These are phyloP conservation scores for Arabidopsis hybrid DNA, from an alignment of 441 rosid genomes.

Conservation along the genomic window DNA sequence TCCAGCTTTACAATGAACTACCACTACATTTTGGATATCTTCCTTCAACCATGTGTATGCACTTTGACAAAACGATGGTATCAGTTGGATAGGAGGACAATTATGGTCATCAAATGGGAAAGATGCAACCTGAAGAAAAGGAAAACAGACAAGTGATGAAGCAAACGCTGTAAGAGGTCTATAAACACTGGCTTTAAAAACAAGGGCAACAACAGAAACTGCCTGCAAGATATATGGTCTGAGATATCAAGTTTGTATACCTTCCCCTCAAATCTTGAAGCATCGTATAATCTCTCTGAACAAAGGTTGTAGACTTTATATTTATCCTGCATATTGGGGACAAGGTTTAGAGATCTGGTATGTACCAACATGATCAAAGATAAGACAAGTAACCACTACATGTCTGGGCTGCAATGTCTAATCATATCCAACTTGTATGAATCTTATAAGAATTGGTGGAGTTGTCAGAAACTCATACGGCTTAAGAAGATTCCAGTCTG, in stretches of 20 bases:
- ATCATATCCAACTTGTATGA: conserved; percentile 6
- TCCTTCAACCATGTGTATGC: conserved; percentile 89
- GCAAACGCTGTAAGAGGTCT: background rate
- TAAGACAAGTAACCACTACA: conserved; percentile 17
- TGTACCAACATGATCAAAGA: conserved; percentile 1
- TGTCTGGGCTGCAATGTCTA: conserved; percentile 13
- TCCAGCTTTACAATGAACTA: conserved; percentile 92
- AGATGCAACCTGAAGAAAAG: conserved; percentile 65
- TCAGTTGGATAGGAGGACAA: conserved; percentile 82
- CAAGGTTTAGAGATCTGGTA: conserved; percentile 25
- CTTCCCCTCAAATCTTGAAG: conserved; percentile 81
- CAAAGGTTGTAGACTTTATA: conserved; percentile 90
- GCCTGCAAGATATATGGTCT: conserved; percentile 18
- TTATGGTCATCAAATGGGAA: conserved; percentile 94
- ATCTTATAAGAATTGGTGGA: conserved; percentile 1
- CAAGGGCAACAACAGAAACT: background rate
- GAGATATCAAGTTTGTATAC: conserved; percentile 43
- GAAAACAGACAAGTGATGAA: conserved; percentile 3
- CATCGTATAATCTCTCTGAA: conserved; percentile 85
- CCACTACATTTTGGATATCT: conserved; percentile 86
- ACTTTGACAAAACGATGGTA: conserved; percentile 82
- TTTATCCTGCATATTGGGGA: conserved; percentile 62
- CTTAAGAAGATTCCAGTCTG: conserved; percentile 21
- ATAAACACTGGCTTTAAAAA: conserved; percentile 9
- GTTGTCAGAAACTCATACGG: conserved; percentile 8